Conservation (phyloP, 1,284 basidiomycete species). For the Clitocybe nebularis region DNA sequence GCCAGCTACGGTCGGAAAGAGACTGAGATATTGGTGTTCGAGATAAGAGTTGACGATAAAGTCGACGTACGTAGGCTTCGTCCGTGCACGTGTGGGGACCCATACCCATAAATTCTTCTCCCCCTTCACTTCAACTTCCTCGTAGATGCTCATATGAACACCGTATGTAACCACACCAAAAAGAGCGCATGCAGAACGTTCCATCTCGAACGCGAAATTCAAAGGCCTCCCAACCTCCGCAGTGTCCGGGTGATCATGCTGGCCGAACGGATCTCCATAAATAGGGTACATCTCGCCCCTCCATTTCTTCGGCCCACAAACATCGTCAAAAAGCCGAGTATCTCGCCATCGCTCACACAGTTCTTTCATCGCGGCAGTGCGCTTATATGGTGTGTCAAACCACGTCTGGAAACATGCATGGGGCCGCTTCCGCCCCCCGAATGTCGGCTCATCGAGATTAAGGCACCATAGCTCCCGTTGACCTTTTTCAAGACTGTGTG, state of each 20-base stretch:
- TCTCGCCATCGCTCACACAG: conserved; percentile 72
- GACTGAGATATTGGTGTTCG: conserved; percentile 4
- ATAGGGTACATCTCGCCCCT: conserved; percentile 81
- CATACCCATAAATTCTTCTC: conserved; percentile 59
- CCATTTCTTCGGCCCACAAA: conserved; percentile 78
- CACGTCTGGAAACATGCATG: conserved; percentile 51
- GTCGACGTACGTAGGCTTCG: conserved; percentile 79
- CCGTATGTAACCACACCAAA: conserved; percentile 92
- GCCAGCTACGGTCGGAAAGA: conserved; percentile 46
- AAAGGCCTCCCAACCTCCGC: conserved; percentile 19
- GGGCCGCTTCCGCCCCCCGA: conserved; percentile 19
- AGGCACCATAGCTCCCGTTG: conserved; percentile 36
- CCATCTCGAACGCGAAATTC: conserved; percentile 84
- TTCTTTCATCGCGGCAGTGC: conserved; percentile 56
- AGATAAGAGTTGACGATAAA: neutral
- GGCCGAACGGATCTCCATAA: conserved; percentile 69
- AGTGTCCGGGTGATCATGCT: conserved; percentile 36
- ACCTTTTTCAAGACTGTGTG: conserved; percentile 23
- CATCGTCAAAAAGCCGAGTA: conserved; percentile 51
- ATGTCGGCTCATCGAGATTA: conserved; percentile 17
- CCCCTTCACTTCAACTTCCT: conserved; percentile 43
- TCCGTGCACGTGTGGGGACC: conserved; percentile 83
- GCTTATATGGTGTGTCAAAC: conserved; percentile 49
- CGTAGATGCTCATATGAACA: conserved; percentile 77
- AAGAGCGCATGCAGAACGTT: conserved; percentile 83